A percentile compares a stretch with the other conserved stretches of the same genome.
Conservation (phyloP, 2,329 filamentous ascomycete species). For the Acrocalymma vagum region DNA sequence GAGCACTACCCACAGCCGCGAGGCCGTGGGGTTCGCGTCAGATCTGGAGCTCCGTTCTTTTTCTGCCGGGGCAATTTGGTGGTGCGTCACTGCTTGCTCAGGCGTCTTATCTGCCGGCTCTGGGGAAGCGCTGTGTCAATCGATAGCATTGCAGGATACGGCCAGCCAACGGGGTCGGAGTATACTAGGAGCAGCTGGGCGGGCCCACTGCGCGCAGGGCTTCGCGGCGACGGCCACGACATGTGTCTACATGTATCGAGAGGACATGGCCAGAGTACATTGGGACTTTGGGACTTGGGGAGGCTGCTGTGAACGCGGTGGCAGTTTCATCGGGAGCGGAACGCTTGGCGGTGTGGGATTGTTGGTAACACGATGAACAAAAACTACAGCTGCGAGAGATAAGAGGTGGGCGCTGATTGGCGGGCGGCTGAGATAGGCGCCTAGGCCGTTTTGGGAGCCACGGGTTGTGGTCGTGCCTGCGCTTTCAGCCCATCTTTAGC, state of each 20-base stretch:
- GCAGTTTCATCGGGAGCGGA: constrained; percentile 33
- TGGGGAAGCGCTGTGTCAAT: constrained; percentile 16
- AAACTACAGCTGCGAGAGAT: too few relatives aligned
- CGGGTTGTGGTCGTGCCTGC: constrained; percentile 8
- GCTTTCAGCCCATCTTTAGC: too few relatives aligned
- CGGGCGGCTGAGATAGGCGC: constrained; percentile 1
- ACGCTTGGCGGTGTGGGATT: constrained; percentile 39
- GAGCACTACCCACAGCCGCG: constrained; percentile 40
- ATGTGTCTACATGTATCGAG: constrained; percentile 11
- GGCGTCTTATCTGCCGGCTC: constrained; percentile 35
- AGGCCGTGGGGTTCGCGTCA: constrained; percentile 47
- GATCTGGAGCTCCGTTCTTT: constrained; percentile 44
- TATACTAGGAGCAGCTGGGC: too few relatives aligned
- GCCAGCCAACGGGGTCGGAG: too few relatives aligned
- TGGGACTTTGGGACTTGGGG: constrained; percentile 9
- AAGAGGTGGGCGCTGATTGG: constrained; percentile 20
- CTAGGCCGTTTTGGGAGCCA: constrained; percentile 7
- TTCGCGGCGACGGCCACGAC: constrained; percentile 20
- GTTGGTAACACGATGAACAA: constrained; percentile 16
- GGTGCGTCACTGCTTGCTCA: constrained; percentile 38
- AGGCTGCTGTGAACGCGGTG: constrained; percentile 10
- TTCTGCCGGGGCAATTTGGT: constrained; percentile 33
- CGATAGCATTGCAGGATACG: too few relatives aligned
- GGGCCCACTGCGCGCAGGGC: constrained; percentile 25
- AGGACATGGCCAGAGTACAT: constrained; percentile 15